Conservation (phyloP, 2,329 filamentous ascomycete species). For the Verticillium klebahnii region DNA sequence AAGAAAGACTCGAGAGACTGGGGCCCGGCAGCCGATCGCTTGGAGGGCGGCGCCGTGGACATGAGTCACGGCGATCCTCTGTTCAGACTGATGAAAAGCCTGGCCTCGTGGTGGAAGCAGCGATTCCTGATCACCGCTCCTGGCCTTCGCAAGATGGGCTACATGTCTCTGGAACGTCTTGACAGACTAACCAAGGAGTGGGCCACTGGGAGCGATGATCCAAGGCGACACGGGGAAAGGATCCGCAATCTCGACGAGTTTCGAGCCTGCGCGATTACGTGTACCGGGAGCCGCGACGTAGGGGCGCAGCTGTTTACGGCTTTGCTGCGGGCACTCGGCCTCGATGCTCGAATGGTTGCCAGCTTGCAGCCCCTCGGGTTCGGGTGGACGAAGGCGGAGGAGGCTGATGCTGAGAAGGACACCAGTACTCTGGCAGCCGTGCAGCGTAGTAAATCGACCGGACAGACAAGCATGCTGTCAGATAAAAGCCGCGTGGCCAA, state of each 20-base stretch:
- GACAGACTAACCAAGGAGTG: slow-evolving; percentile 71
- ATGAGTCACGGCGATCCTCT: slow-evolving; percentile 81
- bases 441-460: background rate
- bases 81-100: slow-evolving; percentile 66
- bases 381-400: slow-evolving; percentile 84
- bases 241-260: slow-evolving; percentile 66
- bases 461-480: background rate
- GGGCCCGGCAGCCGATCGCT: slow-evolving; percentile 61
- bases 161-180: slow-evolving; percentile 71
- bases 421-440: background rate
- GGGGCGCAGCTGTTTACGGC: slow-evolving; percentile 89
- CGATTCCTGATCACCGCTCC: slow-evolving; percentile 73
- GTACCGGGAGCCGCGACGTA: slow-evolving; percentile 79
- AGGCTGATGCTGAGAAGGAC: slow-evolving; percentile 55
- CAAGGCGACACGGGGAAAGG: slow-evolving; percentile 69
- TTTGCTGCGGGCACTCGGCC: slow-evolving; percentile 70
- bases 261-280: slow-evolving; percentile 60
- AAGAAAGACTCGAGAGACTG: slow-evolving; percentile 52
- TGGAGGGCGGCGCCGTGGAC: slow-evolving; percentile 68
- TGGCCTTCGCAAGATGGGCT: slow-evolving; percentile 83
- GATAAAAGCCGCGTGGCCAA: background rate
- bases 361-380: slow-evolving; percentile 85
- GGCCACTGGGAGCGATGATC: slow-evolving; percentile 56
- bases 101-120: slow-evolving; percentile 87
- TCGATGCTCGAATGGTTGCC: slow-evolving; percentile 79